Conservation (phyloP, 169 alveolate species). For the Prorocentrum cordatum region DNA sequence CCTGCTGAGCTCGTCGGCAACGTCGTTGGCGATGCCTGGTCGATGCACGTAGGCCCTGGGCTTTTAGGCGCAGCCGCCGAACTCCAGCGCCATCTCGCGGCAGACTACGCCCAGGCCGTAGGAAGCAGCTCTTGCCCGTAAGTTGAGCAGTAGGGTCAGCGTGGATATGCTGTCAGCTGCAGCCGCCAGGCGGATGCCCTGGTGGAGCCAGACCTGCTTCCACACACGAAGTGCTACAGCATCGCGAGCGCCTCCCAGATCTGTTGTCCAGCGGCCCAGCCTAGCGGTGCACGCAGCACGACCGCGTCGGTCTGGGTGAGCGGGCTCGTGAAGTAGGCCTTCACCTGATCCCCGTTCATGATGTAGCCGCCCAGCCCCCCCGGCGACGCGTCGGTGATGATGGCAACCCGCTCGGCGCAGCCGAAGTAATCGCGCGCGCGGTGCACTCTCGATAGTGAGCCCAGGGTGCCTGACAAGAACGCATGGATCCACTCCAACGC, state of each 20-base stretch:
- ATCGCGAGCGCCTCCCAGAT: not conserved
- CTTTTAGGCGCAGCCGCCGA: not conserved
- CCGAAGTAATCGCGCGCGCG: not conserved
- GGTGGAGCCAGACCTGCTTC: not conserved
- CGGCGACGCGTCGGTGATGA: constrained; percentile 7
- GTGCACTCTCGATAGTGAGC: not conserved
- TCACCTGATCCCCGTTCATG: no score
- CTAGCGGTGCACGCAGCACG: not conserved
- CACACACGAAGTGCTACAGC: not conserved
- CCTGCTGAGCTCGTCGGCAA: not conserved
- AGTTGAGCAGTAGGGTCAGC: not conserved
- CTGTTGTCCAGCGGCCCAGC: not conserved
- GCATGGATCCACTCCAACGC: not conserved
- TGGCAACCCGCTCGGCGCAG: not conserved
- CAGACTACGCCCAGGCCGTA: not conserved
- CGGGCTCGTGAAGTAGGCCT: not conserved
- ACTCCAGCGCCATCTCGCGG: not conserved
- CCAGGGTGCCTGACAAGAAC: not conserved
- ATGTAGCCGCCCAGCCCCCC: not conserved
- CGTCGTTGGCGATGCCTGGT: not conserved
- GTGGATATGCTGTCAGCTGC: not conserved
- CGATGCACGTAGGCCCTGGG: not conserved
- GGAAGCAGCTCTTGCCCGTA: not conserved
- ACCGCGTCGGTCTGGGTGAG: not conserved
- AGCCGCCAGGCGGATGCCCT: not conserved